Evolutionary conservation across 495 filamentous ascomycete genomes (phyloP).

Genomic region (Aspergillus haitiensis): DNA sequence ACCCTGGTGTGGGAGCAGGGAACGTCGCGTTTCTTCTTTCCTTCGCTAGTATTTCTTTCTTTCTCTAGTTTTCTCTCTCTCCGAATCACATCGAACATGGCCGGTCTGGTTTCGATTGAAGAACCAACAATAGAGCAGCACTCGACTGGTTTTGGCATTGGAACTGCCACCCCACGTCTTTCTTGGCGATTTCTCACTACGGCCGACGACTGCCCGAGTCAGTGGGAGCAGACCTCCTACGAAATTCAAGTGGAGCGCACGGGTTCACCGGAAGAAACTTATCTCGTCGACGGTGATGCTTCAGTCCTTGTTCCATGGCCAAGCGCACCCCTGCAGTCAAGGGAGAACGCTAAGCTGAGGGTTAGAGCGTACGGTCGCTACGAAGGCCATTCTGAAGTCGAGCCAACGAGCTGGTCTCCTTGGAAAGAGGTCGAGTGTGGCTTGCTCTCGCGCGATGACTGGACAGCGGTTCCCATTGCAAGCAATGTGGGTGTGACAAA

Average conservation of each 20-base stretch:
- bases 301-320: conserved; percentile 56
- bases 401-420: conserved; percentile 41
- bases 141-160: conserved; percentile 33
- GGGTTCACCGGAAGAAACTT: conserved; percentile 10
- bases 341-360: conserved; percentile 41
- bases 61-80: conserved; percentile 1
- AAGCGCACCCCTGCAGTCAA: conserved; percentile 39
- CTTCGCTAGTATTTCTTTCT: too few species aligned
- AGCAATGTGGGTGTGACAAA: conserved; percentile 8
- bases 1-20: not conserved
- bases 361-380: conserved; percentile 35
- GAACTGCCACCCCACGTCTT: conserved; percentile 30
- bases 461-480: conserved; percentile 41
- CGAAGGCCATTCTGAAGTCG: conserved; percentile 7
- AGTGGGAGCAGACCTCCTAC: conserved; percentile 35
- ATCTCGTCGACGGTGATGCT: conserved; percentile 21
- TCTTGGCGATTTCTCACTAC: conserved; percentile 36
- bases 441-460: conserved; percentile 37
- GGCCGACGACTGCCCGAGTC: conserved; percentile 23
- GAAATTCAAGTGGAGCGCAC: conserved; percentile 30
- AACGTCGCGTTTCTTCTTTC: too few species aligned
- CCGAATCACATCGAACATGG: conserved; percentile 7
- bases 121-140: conserved; percentile 36
- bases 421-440: conserved; percentile 40
- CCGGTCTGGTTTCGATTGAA: conserved; percentile 13